Percentiles rank a stretch among this genome's conserved stretches.
Evolutionary conservation across 2,329 filamentous ascomycete species (phyloP).

Genomic region (Metarhizium album): DNA sequence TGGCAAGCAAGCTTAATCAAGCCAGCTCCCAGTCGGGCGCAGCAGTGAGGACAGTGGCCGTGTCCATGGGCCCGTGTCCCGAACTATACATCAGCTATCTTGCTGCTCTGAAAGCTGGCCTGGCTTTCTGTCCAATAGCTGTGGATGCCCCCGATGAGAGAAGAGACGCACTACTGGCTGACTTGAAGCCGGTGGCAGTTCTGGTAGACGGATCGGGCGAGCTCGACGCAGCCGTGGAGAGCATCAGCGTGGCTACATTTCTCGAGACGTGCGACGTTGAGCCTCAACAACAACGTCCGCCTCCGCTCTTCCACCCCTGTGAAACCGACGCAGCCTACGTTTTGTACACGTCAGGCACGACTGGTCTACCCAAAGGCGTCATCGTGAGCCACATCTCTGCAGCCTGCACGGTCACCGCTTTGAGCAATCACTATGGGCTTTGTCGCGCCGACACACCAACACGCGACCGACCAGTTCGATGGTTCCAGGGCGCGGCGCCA

Average conservation of each 20-base stretch:
- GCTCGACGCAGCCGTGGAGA: not conserved
- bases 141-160: slow-evolving; percentile 21
- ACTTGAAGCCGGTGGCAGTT: slow-evolving; percentile 16
- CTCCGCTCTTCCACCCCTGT: not conserved
- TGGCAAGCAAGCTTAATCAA: not conserved
- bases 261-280: not conserved
- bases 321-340: slow-evolving; percentile 19
- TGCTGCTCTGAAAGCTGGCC: slow-evolving; percentile 23
- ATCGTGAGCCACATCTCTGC: slow-evolving; percentile 19
- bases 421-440: slow-evolving; percentile 10
- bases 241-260: not conserved
- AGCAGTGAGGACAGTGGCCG: slow-evolving; percentile 6
- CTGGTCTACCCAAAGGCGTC: slow-evolving; percentile 23
- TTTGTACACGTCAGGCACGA: slow-evolving; percentile 23
- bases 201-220: not conserved
- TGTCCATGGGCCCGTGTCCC: slow-evolving; percentile 14
- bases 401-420: slow-evolving; percentile 20
- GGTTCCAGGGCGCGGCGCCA: slow-evolving; percentile 26
- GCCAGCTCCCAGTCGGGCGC: too few species aligned
- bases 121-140: slow-evolving; percentile 26
- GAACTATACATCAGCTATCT: slow-evolving; percentile 28
- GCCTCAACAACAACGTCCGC: not conserved
- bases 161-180: slow-evolving; percentile 15
- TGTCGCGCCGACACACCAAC: not conserved
- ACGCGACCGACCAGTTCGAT: slow-evolving; percentile 13